These are phyloP conservation scores for Alloteropsis semialata DNA, from an alignment of 176 grass and related monocot genomes.

Conservation along the genomic window DNA sequence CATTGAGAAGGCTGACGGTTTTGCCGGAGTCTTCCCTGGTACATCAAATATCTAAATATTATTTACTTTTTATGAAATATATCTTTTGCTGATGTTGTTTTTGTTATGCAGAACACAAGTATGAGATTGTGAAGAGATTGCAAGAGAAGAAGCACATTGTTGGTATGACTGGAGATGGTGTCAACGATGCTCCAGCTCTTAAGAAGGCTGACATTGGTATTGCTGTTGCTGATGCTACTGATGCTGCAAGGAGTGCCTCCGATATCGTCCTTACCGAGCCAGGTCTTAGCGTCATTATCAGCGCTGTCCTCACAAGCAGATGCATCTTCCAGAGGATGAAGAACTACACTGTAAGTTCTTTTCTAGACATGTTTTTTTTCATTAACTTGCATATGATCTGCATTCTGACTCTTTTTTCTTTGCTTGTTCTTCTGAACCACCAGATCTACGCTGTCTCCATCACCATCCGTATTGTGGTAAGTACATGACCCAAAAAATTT, in stretches of 20 bases:
- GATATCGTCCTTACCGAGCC: conserved; percentile 96
- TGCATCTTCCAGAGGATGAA: conserved; percentile 99
- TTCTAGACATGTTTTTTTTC: not conserved
- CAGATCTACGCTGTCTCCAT: conserved; percentile 99
- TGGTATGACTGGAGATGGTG: conserved; percentile 98
- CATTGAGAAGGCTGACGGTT: conserved; percentile 98
- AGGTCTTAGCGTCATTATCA: conserved; percentile 97
- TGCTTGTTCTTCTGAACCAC: not conserved
- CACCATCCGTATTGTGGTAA: conserved; percentile 97
- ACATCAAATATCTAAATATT: not conserved
- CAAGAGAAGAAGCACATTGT: conserved; percentile 99
- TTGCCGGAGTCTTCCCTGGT: conserved; percentile 99
- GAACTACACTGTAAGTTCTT: conserved; percentile 83
- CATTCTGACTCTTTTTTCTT: conserved; percentile 15
- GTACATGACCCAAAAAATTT: conserved; percentile 4
- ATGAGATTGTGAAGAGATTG: conserved; percentile 94
- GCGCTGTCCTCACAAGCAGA: conserved; percentile 93
- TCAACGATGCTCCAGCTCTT: conserved; percentile 91
- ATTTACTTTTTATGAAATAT: not conserved
- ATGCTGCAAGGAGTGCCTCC: conserved; percentile 86
- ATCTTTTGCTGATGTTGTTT: not conserved
- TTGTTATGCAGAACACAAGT: conserved; percentile 87
- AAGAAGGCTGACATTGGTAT: conserved; percentile 99
- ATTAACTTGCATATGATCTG: not conserved
- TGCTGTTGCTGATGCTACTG: conserved; percentile 94